phyloP scores from a whole-genome alignment of 108 stramenopile genomes.

The Aurantiochytrium sp. region DNA sequence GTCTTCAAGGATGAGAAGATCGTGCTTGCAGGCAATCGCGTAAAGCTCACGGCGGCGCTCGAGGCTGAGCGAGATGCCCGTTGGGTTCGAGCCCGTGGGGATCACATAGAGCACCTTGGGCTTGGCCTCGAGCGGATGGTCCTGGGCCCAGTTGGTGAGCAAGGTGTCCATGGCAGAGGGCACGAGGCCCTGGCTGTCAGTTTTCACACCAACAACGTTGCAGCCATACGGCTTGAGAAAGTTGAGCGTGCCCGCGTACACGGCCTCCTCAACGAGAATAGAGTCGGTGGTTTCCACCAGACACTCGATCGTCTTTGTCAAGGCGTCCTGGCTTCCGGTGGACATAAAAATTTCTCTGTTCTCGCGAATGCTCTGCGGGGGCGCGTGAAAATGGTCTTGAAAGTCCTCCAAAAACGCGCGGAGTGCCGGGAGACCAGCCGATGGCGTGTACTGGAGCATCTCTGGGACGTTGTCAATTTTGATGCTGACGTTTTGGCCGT shows the following conservation, averaged over 20 bases:
- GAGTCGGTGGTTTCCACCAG: constrained; percentile 29
- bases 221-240: constrained; percentile 29
- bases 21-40: constrained; percentile 36
- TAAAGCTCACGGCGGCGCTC: constrained; percentile 42
- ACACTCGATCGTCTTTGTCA: constrained; percentile 43
- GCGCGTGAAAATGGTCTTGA: constrained; percentile 22
- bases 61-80: constrained; percentile 26
- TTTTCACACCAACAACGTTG: not conserved
- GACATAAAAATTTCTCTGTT: constrained; percentile 19
- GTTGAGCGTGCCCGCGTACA: constrained; percentile 41
- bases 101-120: constrained; percentile 43
- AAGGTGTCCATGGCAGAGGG: not conserved
- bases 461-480: not conserved
- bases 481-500: not conserved
- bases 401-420: constrained; percentile 19
- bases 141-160: not conserved
- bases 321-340: constrained; percentile 37
- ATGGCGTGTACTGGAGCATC: constrained; percentile 38
- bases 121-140: not conserved
- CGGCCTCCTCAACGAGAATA: constrained; percentile 36
- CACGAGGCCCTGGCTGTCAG: not conserved
- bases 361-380: not conserved
- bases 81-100: constrained; percentile 44
- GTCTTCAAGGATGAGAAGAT: constrained; percentile 54
- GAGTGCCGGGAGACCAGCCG: constrained; percentile 33